Evolutionary conservation across 805 yeast genomes (phyloP).

Genomic region (Jamesozyma lodderae): DNA sequence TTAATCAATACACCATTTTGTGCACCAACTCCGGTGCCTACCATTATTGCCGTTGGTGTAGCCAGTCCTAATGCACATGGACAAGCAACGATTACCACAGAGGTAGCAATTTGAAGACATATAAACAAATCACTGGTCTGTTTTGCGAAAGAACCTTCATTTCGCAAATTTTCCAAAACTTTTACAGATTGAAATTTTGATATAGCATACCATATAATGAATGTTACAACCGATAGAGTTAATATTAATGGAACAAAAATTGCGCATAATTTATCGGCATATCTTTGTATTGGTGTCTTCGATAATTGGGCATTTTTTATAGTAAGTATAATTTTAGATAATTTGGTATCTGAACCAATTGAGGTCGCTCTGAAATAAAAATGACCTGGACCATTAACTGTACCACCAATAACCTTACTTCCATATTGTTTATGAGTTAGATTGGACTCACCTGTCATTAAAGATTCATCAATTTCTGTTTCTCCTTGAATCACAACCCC

Average conservation of each 20-base stretch:
- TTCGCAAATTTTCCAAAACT: constrained; percentile 11
- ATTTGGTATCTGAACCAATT: constrained; percentile 77
- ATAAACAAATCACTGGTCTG: not conserved
- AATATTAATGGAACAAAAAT: constrained; percentile 75
- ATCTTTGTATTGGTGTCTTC: constrained; percentile 84
- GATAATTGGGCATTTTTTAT: constrained; percentile 85
- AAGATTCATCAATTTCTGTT: constrained; percentile 80
- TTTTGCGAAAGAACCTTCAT: not conserved
- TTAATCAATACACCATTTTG: constrained; percentile 79
- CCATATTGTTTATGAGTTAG: constrained; percentile 60
- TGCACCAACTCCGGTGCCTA: constrained; percentile 96
- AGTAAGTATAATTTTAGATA: constrained; percentile 75
- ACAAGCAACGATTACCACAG: constrained; percentile 95
- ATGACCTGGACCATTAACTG: constrained; percentile 72
- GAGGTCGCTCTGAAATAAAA: constrained; percentile 58
- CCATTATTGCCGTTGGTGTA: constrained; percentile 98
- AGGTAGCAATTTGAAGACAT: constrained; percentile 71
- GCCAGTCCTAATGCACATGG: constrained; percentile 97
- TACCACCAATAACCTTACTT: constrained; percentile 75
- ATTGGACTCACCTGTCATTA: constrained; percentile 83
- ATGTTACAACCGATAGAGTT: constrained; percentile 52
- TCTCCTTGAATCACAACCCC: constrained; percentile 71
- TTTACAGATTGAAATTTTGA: not conserved
- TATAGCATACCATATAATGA: constrained; percentile 46
- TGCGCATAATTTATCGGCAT: constrained; percentile 78